Percentiles rank a stretch among this genome's conserved stretches.
Conservation (phyloP, 371 early-diverging fungal genomes). For the Mortierella sp. region DNA sequence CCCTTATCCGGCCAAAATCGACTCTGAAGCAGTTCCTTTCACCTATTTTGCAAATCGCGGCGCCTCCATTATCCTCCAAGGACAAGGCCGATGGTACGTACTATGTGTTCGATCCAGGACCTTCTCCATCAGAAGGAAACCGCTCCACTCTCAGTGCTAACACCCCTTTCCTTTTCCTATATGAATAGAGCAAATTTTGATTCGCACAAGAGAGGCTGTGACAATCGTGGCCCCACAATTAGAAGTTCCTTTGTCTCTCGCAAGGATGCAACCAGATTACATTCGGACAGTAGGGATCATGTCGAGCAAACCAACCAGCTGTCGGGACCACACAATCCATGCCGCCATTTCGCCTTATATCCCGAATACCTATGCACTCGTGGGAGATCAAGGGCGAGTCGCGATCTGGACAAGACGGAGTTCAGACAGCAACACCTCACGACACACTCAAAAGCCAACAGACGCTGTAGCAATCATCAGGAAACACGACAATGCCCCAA, state of each 20-base stretch:
- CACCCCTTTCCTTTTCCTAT: too few species aligned
- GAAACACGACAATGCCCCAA: constrained; percentile 5
- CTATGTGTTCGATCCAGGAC: not conserved
- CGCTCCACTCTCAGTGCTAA: not conserved
- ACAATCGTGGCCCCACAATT: constrained; percentile 24
- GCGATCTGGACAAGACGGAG: constrained; percentile 30
- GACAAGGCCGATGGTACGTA: constrained; percentile 4
- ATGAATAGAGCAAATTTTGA: constrained; percentile 32
- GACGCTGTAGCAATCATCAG: constrained; percentile 4
- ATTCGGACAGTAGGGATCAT: constrained; percentile 24
- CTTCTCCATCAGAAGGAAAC: not conserved
- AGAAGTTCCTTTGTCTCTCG: constrained; percentile 23
- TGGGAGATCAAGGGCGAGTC: constrained; percentile 42
- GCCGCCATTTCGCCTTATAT: constrained; percentile 44
- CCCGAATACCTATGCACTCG: constrained; percentile 38
- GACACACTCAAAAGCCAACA: not conserved
- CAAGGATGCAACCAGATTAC: constrained; percentile 31
- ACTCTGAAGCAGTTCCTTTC: constrained; percentile 27
- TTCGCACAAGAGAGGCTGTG: constrained; percentile 38
- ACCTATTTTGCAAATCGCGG: constrained; percentile 37
- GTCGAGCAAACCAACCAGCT: constrained; percentile 9
- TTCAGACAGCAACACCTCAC: not conserved
- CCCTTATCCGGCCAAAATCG: constrained; percentile 27
- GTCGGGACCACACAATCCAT: constrained; percentile 40
- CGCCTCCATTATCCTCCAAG: constrained; percentile 12